phyloP scores from a whole-genome alignment of 495 filamentous ascomycete genomes.

The Xanthoparmelia taractica region DNA sequence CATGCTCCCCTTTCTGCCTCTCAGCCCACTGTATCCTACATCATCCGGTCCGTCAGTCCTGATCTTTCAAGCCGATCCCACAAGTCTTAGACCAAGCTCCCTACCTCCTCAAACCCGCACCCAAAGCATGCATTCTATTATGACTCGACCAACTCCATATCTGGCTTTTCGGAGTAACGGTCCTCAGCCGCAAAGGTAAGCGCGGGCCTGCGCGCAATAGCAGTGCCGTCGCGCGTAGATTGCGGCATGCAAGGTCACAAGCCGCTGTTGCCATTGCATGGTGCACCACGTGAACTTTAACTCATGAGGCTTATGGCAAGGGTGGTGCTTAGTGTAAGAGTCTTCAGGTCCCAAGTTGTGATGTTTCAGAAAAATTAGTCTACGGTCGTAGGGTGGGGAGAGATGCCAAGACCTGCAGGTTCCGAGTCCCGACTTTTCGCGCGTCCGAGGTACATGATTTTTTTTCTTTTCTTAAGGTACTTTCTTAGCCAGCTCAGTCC shows the following conservation, averaged over 20 bases:
- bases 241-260: conserved; percentile 7
- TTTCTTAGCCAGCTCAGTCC: background rate
- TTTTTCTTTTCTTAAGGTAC: too few relatives aligned
- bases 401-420: background rate
- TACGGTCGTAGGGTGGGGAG: background rate
- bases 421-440: background rate
- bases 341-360: background rate
- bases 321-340: too few relatives aligned
- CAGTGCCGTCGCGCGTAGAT: background rate
- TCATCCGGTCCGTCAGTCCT: background rate
- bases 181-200: background rate
- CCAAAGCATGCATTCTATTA: background rate
- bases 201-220: background rate
- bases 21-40: background rate
- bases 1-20: background rate
- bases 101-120: background rate
- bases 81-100: background rate
- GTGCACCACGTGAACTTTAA: background rate
- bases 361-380: background rate
- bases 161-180: background rate
- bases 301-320: background rate
- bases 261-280: conserved; percentile 14
- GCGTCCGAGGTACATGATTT: too few relatives aligned
- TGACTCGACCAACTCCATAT: background rate
- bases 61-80: background rate